Base-by-base conservation (phyloP, 1,284 basidiomycete species). In the Hymenochaete sp. region DNA sequence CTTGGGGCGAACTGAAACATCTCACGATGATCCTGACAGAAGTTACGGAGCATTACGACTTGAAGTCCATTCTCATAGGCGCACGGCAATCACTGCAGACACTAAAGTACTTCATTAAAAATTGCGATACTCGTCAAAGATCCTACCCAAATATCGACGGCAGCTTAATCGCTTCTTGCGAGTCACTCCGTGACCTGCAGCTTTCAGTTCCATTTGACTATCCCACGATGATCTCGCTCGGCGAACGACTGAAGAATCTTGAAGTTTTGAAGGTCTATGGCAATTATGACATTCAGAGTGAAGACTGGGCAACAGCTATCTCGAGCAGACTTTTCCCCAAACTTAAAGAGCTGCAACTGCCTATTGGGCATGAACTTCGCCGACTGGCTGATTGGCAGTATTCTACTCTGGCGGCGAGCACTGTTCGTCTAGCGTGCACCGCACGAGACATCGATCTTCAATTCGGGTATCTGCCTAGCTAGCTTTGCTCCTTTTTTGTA, bases 301-400 rank as follows among this genome's bases (percentile, higher is more conserved):
- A 38, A 19, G 44, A 45, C 2, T 45, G 44, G 44, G 36, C 44
- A 8, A 13, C 26, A 11, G 16, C 29, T 22, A 38, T 45, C 2
- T 38, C 24, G 3, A 27, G 22, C 9, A 28, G 37, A 6, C 11
- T 31, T 8, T 45, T 45, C 27, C 44, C 33, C 16, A 45, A 22
- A 24, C 26, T 45, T 18, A 26, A 37, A 2, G 44, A 45, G 16
- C 22, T 45, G 9, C 25, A 39, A 16, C 36, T 45, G 28, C 44
- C 44, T 31, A 29, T 45, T 21, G 44, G 44, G 2, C 27, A 45
- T 38, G 44, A 45, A 28, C 36, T 45, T 8, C 24, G 36, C n/a
- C 35, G 44, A 19, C 25, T 45, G 16, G 44, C 44, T 8, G 44
- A 45, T 19, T 45, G 44, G 44, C 44, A 38, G 18, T 38, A 21